Base-by-base conservation (phyloP, 192 early-diverging fungal genomes). In the Coemansia sp. region DNA sequence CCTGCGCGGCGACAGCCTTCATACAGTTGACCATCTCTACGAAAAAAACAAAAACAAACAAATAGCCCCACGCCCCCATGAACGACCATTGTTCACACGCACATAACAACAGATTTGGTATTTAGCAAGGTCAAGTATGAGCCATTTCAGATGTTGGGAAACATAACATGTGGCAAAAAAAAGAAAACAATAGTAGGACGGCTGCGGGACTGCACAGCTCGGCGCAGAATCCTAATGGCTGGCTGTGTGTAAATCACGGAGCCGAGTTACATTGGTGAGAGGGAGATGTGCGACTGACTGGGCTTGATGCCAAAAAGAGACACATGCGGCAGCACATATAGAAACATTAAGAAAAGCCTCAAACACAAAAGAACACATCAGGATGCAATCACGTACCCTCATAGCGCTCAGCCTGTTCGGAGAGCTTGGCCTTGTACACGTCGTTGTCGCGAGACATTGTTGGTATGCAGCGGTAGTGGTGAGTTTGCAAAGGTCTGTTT, bases 341-440 rank as follows among this genome's bases (percentile, higher is more conserved):
- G 52, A 28, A 53, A n/a, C 59, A 31, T 24, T 49, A 23, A 22
- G 48, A 49, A n/a, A 24, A 31, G 26, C 26, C n/a, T 19, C 23
- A 54, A 5, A 60, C 54, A 9, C 21, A 31, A 64, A 24, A 31
- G 8, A 0, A 31, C 30, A 3, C 18, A 53, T 19, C 3, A 60
- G 16, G 31, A 27, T 32, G 4, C 47, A 47, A 22, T 19, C 56
- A 85, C 85, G 76, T 87, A 97, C 94, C 95, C 79, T 98, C 96
- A 82, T 98, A 98, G 71, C 96, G 90, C 85, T 98, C 96, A 65
- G 96, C 96, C 83, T 98, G 96, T 84, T 98, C 96, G 69, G 94
- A 90, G 73, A 98, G 90, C 89, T 96, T 96, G 85, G 94, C 94
- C 93, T 95, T 94, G 88, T 95, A 98, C 64, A 95, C 96, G 81